These are phyloP conservation scores for Ogataea polymorpha DNA, from an alignment of 805 yeast species.

Conservation along the genomic window DNA sequence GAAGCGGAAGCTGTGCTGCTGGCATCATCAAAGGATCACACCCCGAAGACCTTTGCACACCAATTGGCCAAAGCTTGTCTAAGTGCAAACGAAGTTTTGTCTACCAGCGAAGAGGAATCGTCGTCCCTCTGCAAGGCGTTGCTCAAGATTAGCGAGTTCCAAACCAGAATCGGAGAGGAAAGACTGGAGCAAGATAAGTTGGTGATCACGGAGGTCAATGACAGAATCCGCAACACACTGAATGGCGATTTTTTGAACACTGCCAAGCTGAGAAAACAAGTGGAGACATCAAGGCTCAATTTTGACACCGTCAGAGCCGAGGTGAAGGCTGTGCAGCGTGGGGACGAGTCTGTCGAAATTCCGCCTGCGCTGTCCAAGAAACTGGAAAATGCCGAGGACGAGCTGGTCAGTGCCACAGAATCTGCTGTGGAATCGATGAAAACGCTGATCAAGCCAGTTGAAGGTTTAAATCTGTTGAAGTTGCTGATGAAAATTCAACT, in stretches of 20 bases:
- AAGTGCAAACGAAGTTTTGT: slow-evolving; percentile 46
- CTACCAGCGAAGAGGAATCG: slow-evolving; percentile 34
- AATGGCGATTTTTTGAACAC: slow-evolving; percentile 60
- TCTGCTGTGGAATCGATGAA: slow-evolving; percentile 79
- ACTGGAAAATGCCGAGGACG: slow-evolving; percentile 65
- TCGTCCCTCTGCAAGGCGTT: slow-evolving; percentile 53
- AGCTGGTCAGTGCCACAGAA: slow-evolving; percentile 73
- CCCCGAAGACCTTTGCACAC: slow-evolving; percentile 73
- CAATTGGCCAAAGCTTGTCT: slow-evolving; percentile 59
- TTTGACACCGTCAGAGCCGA: slow-evolving; percentile 71
- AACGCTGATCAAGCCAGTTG: slow-evolving; percentile 63
- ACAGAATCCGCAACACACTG: slow-evolving; percentile 49
- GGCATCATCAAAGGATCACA: slow-evolving; percentile 31
- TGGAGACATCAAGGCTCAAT: slow-evolving; percentile 64
- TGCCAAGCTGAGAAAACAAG: slow-evolving; percentile 58
- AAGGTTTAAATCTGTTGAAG: slow-evolving; percentile 59
- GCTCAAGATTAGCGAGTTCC: slow-evolving; percentile 51
- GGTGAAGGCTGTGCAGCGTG: slow-evolving; percentile 36
- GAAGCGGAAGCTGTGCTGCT: slow-evolving; percentile 59
- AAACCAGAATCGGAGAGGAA: slow-evolving; percentile 62
- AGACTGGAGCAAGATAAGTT: slow-evolving; percentile 68
- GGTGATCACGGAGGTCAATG: slow-evolving; percentile 58
- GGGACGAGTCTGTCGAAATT: slow-evolving; percentile 37
- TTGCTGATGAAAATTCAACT: slow-evolving; percentile 68
- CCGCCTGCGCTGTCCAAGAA: slow-evolving; percentile 52